A percentile compares a stretch with the other conserved stretches of the same genome.
These are phyloP conservation scores for Hypericum perforatum DNA, from an alignment of 345 rosid species.

Conservation along the genomic window DNA sequence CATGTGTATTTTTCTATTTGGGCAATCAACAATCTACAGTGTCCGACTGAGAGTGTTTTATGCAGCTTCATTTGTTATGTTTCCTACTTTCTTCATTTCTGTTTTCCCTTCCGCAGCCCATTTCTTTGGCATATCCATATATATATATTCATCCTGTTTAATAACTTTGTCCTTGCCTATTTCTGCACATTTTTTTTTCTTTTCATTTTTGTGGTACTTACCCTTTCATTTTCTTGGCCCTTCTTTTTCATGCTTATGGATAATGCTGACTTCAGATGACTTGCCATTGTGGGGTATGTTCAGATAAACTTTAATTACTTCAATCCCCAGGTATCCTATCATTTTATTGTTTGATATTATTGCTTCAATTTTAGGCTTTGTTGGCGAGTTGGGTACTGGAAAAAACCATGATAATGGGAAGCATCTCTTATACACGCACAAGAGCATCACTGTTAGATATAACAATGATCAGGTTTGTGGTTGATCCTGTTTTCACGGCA, in stretches of 20 bases:
- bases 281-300: constrained; percentile 88
- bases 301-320: constrained; percentile 3
- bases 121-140: no score
- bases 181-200: not conserved
- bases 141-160: not conserved
- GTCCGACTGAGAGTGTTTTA: no score
- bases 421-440: constrained; percentile 72
- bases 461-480: constrained; percentile 77
- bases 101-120: no score
- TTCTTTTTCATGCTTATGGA: constrained; percentile 17
- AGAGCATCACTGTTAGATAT: constrained; percentile 48
- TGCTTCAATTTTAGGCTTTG: constrained; percentile 44
- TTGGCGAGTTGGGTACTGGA: constrained; percentile 73
- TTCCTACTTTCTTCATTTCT: no score
- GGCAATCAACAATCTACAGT: no score
- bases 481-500: constrained; percentile 5
- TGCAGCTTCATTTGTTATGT: no score
- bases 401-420: constrained; percentile 66
- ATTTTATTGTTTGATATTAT: constrained; percentile 7
- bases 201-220: constrained; percentile 10
- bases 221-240: constrained; percentile 13
- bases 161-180: not conserved
- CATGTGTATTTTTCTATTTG: no score
- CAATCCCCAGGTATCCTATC: not conserved
- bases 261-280: constrained; percentile 59